Conservation (phyloP, 441 rosid genomes). For the Bruguiera hainesii region DNA sequence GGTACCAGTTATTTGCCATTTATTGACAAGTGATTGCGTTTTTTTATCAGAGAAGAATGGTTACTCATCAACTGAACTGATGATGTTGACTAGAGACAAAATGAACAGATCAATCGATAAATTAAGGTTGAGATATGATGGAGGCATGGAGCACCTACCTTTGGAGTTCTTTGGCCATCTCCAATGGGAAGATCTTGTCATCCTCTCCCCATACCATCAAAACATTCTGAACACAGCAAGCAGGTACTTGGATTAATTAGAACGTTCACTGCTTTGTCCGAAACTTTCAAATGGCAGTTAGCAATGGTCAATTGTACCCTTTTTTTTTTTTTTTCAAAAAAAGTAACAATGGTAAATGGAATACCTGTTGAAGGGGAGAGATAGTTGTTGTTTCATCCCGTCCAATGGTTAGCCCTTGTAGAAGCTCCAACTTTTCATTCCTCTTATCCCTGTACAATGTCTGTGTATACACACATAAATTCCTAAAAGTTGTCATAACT, state of each 20-base stretch:
- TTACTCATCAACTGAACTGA: not conserved
- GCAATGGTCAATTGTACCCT: no score
- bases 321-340: no score
- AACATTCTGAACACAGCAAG: slow-evolving; percentile 15
- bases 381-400: slow-evolving; percentile 38
- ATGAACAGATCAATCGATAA: not conserved
- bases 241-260: not conserved
- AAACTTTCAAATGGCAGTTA: no score
- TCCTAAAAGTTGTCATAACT: not conserved
- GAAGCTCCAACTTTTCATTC: slow-evolving; percentile 60
- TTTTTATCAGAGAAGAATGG: not conserved
- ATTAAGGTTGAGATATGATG: no score
- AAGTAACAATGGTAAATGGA: not conserved
- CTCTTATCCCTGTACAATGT: slow-evolving; percentile 63
- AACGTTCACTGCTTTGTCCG: not conserved
- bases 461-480: slow-evolving; percentile 27
- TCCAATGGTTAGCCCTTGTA: slow-evolving; percentile 49
- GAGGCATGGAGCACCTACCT: slow-evolving; percentile 33
- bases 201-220: slow-evolving; percentile 70
- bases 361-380: slow-evolving; percentile 62
- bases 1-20: no score
- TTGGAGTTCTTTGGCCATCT: slow-evolving; percentile 62
- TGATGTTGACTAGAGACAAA: not conserved
- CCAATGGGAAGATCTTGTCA: slow-evolving; percentile 65
- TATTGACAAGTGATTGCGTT: no score